phyloP scores from a whole-genome alignment of 768 basidiomycete species.

The Tremella yokohamensis region DNA sequence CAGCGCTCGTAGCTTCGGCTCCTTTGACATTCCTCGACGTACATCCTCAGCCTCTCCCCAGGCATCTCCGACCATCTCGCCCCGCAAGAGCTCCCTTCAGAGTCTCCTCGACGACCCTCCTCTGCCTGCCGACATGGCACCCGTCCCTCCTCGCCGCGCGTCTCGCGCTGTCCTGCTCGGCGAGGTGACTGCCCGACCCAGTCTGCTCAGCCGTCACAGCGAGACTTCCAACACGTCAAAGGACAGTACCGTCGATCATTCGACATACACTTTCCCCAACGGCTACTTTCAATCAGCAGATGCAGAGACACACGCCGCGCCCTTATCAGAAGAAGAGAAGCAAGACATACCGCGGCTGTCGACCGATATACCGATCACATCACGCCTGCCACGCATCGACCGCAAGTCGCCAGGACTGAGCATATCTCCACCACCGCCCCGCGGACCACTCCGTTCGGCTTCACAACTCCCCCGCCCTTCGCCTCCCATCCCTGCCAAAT shows the following conservation, averaged over 20 bases:
- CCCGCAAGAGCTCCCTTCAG: constrained; percentile 7
- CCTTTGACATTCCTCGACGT: constrained; percentile 11
- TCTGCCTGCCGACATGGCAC: too few species aligned
- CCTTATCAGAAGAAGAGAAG: too few species aligned
- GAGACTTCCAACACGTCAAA: too few species aligned
- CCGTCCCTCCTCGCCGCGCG: not conserved
- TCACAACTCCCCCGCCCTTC: constrained; percentile 14
- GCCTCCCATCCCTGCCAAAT: constrained; percentile 41
- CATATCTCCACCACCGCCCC: constrained; percentile 10
- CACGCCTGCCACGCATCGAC: constrained; percentile 1
- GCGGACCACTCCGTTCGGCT: not conserved
- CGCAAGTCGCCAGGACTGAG: constrained; percentile 12
- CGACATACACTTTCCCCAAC: too few species aligned
- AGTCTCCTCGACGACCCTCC: constrained; percentile 4
- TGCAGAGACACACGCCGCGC: too few species aligned
- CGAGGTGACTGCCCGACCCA: not conserved
- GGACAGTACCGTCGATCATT: too few species aligned
- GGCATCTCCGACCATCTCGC: constrained; percentile 1
- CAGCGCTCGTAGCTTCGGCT: too few species aligned
- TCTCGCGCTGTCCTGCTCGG: constrained; percentile 1
- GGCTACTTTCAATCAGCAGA: too few species aligned
- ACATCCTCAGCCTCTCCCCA: constrained; percentile 10
- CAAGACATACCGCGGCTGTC: too few species aligned
- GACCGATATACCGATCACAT: not conserved
- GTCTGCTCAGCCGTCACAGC: too few species aligned